A percentile compares a stretch with the other conserved stretches of the same genome.
Conservation (phyloP, 2,329 filamentous ascomycete species). For the Dothidotthia symphoricarpi region DNA sequence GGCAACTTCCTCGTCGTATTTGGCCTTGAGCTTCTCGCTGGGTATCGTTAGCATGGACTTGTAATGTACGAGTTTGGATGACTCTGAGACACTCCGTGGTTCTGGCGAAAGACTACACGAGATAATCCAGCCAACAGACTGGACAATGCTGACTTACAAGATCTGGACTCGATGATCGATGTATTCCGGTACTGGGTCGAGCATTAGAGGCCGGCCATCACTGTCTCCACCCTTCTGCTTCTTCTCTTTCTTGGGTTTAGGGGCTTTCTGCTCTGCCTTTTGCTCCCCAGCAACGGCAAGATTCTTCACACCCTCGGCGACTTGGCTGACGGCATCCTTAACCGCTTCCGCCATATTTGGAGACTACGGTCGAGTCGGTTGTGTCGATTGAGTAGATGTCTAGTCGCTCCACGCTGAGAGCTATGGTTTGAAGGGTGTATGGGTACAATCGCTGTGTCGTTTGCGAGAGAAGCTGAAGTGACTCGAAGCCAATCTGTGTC, state of each 20-base stretch:
- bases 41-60: conserved; percentile 14
- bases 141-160: conserved; percentile 51
- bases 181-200: conserved; percentile 65
- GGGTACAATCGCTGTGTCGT: conserved; percentile 6
- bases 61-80: too few relatives aligned
- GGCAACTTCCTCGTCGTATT: conserved; percentile 73
- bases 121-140: neutral
- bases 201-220: conserved; percentile 48
- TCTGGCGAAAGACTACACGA: too few relatives aligned
- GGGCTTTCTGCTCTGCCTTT: conserved; percentile 31
- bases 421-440: conserved; percentile 7
- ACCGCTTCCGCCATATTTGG: conserved; percentile 50
- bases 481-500: conserved; percentile 6
- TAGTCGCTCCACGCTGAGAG: too few relatives aligned
- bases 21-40: conserved; percentile 75
- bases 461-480: conserved; percentile 5
- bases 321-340: conserved; percentile 50
- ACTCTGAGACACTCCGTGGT: too few relatives aligned
- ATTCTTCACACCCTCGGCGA: conserved; percentile 61
- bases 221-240: conserved; percentile 47
- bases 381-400: conserved; percentile 18
- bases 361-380: conserved; percentile 15
- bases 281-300: conserved; percentile 49
- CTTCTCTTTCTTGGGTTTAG: conserved; percentile 46
- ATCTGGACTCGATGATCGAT: conserved; percentile 80